Evolutionary conservation across 2,329 filamentous ascomycete genomes (phyloP), one percentile per base, ranked within the genome.

Genomic region (Thielaviopsis musarum): DNA sequence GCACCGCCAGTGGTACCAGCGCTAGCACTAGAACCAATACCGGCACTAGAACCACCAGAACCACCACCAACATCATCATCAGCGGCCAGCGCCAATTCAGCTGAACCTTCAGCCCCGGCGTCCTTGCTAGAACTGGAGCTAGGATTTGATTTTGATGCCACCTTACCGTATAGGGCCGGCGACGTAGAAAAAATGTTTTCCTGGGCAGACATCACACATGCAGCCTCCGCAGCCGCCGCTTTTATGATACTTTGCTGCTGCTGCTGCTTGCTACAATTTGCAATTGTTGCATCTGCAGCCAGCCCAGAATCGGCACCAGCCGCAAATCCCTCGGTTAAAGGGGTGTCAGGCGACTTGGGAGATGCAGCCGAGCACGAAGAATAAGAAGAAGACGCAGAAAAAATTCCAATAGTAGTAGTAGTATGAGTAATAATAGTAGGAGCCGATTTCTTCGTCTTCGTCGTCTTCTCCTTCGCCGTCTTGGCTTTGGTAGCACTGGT

Each of bases 401-500:
- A 49, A 49, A 2, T n/a, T 1, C 7, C 7, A 48, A 19, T 4
- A n/a, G 5, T 19, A 17, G 10, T 41, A 41, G 10, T 41, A 41
- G 34, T 41, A 13, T 5, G 12, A 34, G 30, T 6, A 34, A 12
- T 6, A 12, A 6, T 5, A 34, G 41, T 6, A 2, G 41, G 17
- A 19, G 41, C 41, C 19, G 41, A 21, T 49, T n/a, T 49, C n/a
- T 49, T 49, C 30, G 7, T 10, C 17, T 49, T 49, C 2, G 45
- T 10, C 45, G 17, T 49, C 17, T 48, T 48, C 17, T n/a, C 41
- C 41, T 48, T n/a, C 5, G 41, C 28, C 1, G 57, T 38, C 52
- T 54, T 54, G 48, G 26, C 22, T 22, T 57, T 61, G 21, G 55
- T 59, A 10, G 61, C 57, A 21, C 61, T n/a, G 26, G 64, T 64